These are phyloP conservation scores for Datura wrightii DNA, from an alignment of 257 asterid genomes.

Conservation along the genomic window DNA sequence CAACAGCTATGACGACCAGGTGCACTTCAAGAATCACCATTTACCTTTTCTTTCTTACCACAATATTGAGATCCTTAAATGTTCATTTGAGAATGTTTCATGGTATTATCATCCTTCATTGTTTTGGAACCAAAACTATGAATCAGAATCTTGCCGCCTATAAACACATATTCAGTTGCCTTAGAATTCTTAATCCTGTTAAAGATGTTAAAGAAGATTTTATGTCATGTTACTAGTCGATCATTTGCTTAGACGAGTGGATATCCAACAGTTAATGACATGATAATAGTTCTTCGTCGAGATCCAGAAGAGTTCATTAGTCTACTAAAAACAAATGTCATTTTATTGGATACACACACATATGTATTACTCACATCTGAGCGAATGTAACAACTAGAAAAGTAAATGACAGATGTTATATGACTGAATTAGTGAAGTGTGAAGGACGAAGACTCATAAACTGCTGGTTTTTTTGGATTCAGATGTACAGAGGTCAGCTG, in stretches of 20 bases:
- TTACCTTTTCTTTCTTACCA: neutral
- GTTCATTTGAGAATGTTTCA: neutral
- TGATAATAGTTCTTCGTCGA: neutral
- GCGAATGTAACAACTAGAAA: neutral
- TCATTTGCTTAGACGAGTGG: constrained; percentile 9
- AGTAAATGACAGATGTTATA: neutral
- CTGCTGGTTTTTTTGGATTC: constrained; percentile 33
- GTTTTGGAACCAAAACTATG: neutral
- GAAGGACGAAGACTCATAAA: neutral
- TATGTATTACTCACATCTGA: neutral
- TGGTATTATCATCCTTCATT: neutral
- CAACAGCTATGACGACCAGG: constrained; percentile 73
- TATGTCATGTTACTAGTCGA: neutral
- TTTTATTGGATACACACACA: neutral
- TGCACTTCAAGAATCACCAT: constrained; percentile 31
- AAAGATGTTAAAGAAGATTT: neutral
- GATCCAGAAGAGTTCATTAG: constrained; percentile 7
- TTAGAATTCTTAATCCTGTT: neutral
- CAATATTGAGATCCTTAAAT: neutral
- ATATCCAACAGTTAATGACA: neutral
- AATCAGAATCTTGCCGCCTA: neutral
- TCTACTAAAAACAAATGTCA: neutral
- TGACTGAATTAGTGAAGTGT: neutral
- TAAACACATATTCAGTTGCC: neutral
- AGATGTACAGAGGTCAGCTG: constrained; percentile 79